phyloP scores from a whole-genome alignment of 2,329 filamentous ascomycete species.

The Sporothrix inflata region DNA sequence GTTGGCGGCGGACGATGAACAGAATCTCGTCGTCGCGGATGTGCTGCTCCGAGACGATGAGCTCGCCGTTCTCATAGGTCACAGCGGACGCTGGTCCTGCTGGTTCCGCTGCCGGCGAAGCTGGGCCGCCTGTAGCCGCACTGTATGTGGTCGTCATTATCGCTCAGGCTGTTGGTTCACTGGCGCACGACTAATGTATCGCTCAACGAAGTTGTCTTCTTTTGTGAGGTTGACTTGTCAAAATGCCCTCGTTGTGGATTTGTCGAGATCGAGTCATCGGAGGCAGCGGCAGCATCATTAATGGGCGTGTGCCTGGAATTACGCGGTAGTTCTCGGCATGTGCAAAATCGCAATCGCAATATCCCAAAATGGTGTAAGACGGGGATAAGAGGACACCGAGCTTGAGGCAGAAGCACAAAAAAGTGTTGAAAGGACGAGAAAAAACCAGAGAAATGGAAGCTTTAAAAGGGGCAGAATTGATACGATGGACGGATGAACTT shows the following conservation, averaged over 20 bases:
- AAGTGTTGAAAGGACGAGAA: background rate
- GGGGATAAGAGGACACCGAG: slow-evolving; percentile 2
- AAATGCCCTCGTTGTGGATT: background rate
- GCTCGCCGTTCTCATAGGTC: slow-evolving; percentile 29
- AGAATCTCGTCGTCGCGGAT: slow-evolving; percentile 41
- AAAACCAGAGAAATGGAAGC: background rate
- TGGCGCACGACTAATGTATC: background rate
- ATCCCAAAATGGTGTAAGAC: slow-evolving; percentile 27
- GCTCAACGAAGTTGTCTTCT: too few relatives aligned
- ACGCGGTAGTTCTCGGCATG: slow-evolving; percentile 32
- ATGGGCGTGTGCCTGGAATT: slow-evolving; percentile 30
- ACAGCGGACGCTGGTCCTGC: background rate
- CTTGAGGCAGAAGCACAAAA: background rate
- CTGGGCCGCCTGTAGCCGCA: slow-evolving; percentile 5
- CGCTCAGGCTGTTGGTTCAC: background rate
- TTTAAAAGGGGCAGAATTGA: background rate
- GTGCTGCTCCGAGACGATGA: slow-evolving; percentile 18
- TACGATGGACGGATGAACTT: background rate
- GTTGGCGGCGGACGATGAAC: slow-evolving; percentile 32
- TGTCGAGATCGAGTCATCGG: slow-evolving; percentile 15
- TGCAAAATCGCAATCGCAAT: slow-evolving; percentile 1
- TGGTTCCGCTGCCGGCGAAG: background rate
- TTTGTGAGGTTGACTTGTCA: too few relatives aligned
- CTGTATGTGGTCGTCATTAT: background rate
- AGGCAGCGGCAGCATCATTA: background rate